Evolutionary conservation across 441 rosid species (phyloP).

Genomic region (Adansonia grandidieri): DNA sequence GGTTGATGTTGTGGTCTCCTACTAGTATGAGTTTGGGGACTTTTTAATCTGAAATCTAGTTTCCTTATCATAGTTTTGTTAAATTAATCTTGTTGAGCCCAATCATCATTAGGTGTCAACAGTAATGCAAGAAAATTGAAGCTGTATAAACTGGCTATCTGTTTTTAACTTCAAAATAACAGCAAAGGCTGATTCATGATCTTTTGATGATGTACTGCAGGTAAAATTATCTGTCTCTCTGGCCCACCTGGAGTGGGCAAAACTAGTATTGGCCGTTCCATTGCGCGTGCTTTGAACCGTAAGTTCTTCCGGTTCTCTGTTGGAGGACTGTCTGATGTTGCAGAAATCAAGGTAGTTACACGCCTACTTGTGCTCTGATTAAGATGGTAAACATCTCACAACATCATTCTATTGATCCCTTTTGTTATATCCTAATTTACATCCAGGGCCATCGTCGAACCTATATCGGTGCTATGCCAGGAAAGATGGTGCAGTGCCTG

Average conservation of each 20-base stretch:
- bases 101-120: neutral
- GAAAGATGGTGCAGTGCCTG: slow-evolving; percentile 98
- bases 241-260: slow-evolving; percentile 99
- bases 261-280: slow-evolving; percentile 96
- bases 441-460: slow-evolving; percentile 95
- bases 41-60: neutral
- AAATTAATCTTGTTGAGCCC: neutral
- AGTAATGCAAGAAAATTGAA: neutral
- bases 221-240: slow-evolving; percentile 92
- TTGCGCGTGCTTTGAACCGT: slow-evolving; percentile 91
- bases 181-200: slow-evolving; percentile 23
- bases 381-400: neutral
- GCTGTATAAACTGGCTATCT: slow-evolving; percentile 1
- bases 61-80: slow-evolving; percentile 5
- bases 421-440: slow-evolving; percentile 26
- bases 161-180: slow-evolving; percentile 16
- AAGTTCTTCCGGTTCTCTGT: slow-evolving; percentile 92
- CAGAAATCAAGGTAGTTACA: slow-evolving; percentile 83
- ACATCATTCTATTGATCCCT: neutral
- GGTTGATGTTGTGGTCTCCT: slow-evolving; percentile 8
- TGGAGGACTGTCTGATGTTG: slow-evolving; percentile 95
- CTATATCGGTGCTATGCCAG: slow-evolving; percentile 97
- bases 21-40: neutral
- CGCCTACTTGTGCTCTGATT: slow-evolving; percentile 6
- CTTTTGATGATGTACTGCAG: slow-evolving; percentile 45